Evolutionary conservation across 805 yeast genomes (phyloP).

Genomic region (Lachancea lanzarotensis): DNA sequence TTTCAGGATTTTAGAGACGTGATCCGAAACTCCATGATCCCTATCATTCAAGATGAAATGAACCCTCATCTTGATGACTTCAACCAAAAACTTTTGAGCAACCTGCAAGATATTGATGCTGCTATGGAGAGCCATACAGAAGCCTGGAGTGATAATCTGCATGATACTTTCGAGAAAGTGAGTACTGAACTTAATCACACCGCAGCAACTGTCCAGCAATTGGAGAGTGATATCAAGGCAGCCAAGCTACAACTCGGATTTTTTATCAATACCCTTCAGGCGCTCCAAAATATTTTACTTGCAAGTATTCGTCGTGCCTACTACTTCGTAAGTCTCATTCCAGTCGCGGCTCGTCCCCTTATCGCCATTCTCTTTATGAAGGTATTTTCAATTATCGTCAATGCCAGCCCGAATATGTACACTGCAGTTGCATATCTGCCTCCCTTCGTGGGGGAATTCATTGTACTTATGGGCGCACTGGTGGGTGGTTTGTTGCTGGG

Average conservation of each 20-base stretch:
- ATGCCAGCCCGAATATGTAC: not conserved
- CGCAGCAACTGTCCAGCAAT: conserved; percentile 9
- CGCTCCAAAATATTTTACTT: not conserved
- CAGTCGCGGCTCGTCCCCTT: not conserved
- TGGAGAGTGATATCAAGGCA: conserved; percentile 12
- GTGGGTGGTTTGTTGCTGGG: not conserved
- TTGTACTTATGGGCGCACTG: not conserved
- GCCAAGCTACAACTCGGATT: conserved; percentile 6
- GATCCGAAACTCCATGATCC: conserved; percentile 10
- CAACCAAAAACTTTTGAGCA: conserved; percentile 17
- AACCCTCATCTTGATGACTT: conserved; percentile 32
- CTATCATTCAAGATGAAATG: conserved; percentile 10
- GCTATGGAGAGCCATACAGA: conserved; percentile 12
- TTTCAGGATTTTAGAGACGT: conserved; percentile 10
- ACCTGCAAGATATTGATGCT: conserved; percentile 12
- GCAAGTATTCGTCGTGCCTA: not conserved
- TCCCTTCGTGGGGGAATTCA: not conserved
- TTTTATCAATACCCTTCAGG: not conserved
- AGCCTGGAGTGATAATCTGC: conserved; percentile 15
- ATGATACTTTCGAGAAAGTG: conserved; percentile 12
- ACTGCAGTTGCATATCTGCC: no score
- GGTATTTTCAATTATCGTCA: not conserved
- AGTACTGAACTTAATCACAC: conserved; percentile 13
- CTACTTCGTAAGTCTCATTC: not conserved
- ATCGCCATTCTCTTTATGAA: not conserved